Evolutionary conservation across 1,284 basidiomycete genomes (phyloP).

Genomic region (Ceraceosorus guamensis): DNA sequence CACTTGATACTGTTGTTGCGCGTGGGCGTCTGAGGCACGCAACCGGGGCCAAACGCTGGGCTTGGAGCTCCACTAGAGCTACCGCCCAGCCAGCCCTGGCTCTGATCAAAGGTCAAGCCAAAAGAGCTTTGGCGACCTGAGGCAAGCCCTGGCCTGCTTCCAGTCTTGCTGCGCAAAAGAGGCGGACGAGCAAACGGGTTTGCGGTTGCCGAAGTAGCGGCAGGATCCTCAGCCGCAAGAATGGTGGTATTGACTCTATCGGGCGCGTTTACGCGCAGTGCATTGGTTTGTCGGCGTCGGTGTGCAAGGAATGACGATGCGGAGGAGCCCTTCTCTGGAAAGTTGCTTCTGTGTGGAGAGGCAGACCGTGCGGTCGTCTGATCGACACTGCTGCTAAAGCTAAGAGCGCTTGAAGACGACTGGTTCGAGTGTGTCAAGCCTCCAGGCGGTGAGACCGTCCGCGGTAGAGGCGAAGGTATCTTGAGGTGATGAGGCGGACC

Average conservation of each 20-base stretch:
- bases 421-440: neutral
- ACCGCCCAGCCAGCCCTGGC: conserved; percentile 16
- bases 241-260: too few species aligned
- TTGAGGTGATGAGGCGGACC: neutral
- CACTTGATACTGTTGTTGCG: conserved; percentile 37
- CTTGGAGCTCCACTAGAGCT: conserved; percentile 1
- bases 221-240: too few species aligned
- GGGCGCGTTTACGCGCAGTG: neutral
- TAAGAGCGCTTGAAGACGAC: neutral
- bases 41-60: conserved; percentile 18
- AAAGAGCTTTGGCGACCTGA: conserved; percentile 15
- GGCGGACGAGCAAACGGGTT: neutral
- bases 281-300: neutral
- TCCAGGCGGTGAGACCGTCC: neutral
- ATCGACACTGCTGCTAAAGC: neutral
- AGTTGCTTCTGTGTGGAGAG: neutral
- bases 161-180: neutral
- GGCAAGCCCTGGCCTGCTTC: conserved; percentile 3
- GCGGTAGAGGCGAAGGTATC: neutral
- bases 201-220: too few species aligned
- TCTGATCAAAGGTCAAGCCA: conserved; percentile 12
- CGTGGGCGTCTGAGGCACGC: conserved; percentile 43
- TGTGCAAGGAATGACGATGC: neutral
- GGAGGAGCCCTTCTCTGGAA: neutral
- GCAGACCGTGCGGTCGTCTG: neutral